These are phyloP conservation scores for Kentomonas sorsogonicus DNA, from an alignment of 208 protist species.

Conservation along the genomic window DNA sequence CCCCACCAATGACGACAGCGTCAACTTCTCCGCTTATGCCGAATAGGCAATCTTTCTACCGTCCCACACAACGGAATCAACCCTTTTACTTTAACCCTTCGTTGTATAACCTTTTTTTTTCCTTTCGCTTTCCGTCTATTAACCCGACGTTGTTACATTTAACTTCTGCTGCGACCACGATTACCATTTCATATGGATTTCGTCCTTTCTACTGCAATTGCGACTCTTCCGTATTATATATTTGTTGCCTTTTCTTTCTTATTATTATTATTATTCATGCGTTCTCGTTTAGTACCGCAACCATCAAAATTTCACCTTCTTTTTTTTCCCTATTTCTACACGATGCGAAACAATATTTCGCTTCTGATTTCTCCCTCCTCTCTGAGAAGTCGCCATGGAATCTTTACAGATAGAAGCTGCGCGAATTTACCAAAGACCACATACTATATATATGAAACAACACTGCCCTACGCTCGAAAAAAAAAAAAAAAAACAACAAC, in stretches of 20 bases:
- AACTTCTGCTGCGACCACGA: neutral
- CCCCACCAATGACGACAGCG: too few relatives aligned
- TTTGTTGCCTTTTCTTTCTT: constrained; percentile 11
- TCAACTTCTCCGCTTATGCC: too few relatives aligned
- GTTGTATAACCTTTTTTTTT: neutral
- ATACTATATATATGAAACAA: neutral
- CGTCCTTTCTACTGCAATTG: constrained; percentile 4
- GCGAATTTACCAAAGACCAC: too few relatives aligned
- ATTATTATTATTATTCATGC: neutral
- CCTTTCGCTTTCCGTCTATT: neutral
- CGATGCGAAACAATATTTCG: neutral
- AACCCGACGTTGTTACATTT: neutral
- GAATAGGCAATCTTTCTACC: too few relatives aligned
- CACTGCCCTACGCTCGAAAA: neutral
- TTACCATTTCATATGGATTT: neutral
- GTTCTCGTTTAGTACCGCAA: too few relatives aligned
- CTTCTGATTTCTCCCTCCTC: neutral
- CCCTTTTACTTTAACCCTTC: too few relatives aligned
- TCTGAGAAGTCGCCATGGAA: too few relatives aligned
- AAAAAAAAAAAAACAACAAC: neutral
- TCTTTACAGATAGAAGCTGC: too few relatives aligned
- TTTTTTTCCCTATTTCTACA: constrained; percentile 4
- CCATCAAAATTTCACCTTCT: too few relatives aligned
- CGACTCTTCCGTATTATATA: neutral
- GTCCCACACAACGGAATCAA: too few relatives aligned